These are phyloP conservation scores for Penicillium sp. DNA, from an alignment of 2,329 filamentous ascomycete species.

Conservation along the genomic window DNA sequence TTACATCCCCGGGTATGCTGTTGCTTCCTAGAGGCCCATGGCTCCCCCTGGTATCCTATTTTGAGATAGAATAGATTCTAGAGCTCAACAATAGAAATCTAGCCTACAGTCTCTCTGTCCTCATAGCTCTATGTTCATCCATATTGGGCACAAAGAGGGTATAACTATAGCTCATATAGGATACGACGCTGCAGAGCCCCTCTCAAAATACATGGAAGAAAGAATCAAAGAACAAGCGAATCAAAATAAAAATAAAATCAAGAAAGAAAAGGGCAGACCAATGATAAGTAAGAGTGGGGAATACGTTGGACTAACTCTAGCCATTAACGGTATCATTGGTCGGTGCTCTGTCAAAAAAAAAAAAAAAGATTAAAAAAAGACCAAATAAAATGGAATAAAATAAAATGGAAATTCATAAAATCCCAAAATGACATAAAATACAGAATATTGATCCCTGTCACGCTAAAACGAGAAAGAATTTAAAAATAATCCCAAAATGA, in stretches of 20 bases:
- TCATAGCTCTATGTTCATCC: slow-evolving; percentile 1
- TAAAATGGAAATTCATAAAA: not conserved
- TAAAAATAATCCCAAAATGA: slow-evolving; percentile 7
- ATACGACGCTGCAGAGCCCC: not conserved
- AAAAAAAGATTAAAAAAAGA: not conserved
- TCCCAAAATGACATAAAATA: not conserved
- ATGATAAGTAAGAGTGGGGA: not conserved
- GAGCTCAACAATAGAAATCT: not conserved
- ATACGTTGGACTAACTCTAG: not conserved
- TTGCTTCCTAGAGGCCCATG: slow-evolving; percentile 5
- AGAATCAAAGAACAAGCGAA: not conserved
- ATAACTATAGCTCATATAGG: not conserved
- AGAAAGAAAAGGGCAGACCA: not conserved
- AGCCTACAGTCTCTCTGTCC: slow-evolving; percentile 2
- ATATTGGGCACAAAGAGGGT: slow-evolving; percentile 27
- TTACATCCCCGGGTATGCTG: slow-evolving; percentile 12
- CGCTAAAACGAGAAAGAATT: not conserved
- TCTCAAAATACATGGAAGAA: not conserved
- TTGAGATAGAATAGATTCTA: not conserved
- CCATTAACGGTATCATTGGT: not conserved
- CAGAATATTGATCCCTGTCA: not conserved
- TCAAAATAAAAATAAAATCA: not conserved
- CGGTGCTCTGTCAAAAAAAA: not conserved
- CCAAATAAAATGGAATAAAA: slow-evolving; percentile 2
- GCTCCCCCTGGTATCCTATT: not conserved